Base-by-base conservation (phyloP, 805 yeast genomes). In the Sugiyamaella americana region DNA sequence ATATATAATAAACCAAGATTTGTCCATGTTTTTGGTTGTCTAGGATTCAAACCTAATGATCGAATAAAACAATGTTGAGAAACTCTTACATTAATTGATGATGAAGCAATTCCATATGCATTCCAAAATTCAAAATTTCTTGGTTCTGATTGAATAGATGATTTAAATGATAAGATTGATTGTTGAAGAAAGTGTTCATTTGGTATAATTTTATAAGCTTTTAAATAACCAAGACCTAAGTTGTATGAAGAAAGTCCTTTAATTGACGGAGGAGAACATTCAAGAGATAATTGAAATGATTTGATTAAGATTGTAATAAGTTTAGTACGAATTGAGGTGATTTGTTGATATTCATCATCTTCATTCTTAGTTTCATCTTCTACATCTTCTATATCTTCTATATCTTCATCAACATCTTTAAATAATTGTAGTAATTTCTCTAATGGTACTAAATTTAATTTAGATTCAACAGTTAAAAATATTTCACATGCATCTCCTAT, bases 51-150 rank as follows among this genome's bases (percentile, higher is more conserved):
- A 0, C 85, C 72, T 2, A 81, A 66, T 0, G 97, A 89, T 52
- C 86, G 83, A 56, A 93, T 84, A 57, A 85, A 87, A 62, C 96
- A 87, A 66, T 93, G 99, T 64, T 93, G 99, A 0, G 97, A 72
- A 4, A 87, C 84, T 41, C 76, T 74, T 0, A 91, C 81, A 53
- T 79, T 84, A 3, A 71, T 64, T 2, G 78, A 66, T 46, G 81
- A 72, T 5, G 87, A 77, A 0, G 88, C 84, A 47, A 83, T 74
- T 11, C 98, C 98, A 23, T 91, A 69, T 0, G 85, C 82, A 44
- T 78, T 71, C 99, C 99, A 93, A 48, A 79, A 79, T 17, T 75
- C 79, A 1, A 83, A 70, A 51, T 83, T 84, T 48, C 74, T 76
- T 3, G 82, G 73, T 61, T 91, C 96, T 5, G 79, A 65, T 47